These are phyloP conservation scores for Aspergillus nanangensis DNA, from an alignment of 495 filamentous ascomycete genomes.

Conservation along the genomic window DNA sequence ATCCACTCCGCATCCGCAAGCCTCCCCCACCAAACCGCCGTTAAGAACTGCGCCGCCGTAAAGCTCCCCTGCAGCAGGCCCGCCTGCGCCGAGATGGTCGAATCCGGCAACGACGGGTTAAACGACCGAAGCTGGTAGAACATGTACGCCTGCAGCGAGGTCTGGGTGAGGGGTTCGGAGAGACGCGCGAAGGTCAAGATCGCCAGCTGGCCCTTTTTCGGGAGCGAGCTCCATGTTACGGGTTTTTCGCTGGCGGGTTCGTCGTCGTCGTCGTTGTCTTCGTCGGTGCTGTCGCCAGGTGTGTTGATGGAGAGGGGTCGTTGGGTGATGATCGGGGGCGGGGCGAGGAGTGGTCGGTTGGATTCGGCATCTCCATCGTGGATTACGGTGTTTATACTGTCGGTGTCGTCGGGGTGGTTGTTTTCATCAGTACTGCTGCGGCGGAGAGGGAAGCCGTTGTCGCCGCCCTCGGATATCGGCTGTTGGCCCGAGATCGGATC, in stretches of 20 bases:
- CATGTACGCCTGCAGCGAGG: slow-evolving; percentile 70
- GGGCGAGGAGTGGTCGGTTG: slow-evolving; percentile 9
- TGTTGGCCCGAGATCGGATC: too few species aligned
- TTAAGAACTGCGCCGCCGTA: slow-evolving; percentile 73
- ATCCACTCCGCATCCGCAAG: slow-evolving; percentile 64
- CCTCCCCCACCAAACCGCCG: slow-evolving; percentile 75
- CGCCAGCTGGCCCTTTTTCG: slow-evolving; percentile 68
- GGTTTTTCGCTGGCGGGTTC: slow-evolving; percentile 27
- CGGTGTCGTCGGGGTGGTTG: slow-evolving; percentile 8
- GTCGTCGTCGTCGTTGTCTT: slow-evolving; percentile 8
- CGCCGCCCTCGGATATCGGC: not conserved
- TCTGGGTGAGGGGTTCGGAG: slow-evolving; percentile 76
- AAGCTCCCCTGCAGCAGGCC: slow-evolving; percentile 72
- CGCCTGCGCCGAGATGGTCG: slow-evolving; percentile 69
- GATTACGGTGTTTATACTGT: slow-evolving; percentile 18
- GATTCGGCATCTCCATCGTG: slow-evolving; percentile 7
- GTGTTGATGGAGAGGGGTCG: slow-evolving; percentile 14
- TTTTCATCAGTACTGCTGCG: not conserved
- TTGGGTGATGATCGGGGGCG: slow-evolving; percentile 11
- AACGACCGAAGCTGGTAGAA: slow-evolving; percentile 71
- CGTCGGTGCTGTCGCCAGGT: slow-evolving; percentile 12
- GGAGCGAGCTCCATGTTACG: slow-evolving; percentile 65
- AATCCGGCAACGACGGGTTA: slow-evolving; percentile 56
- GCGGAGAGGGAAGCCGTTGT: not conserved
- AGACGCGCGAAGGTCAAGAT: slow-evolving; percentile 71